These are phyloP conservation scores for Thinopyrum elongatum DNA, from an alignment of 176 grass and related monocot species.

Conservation along the genomic window DNA sequence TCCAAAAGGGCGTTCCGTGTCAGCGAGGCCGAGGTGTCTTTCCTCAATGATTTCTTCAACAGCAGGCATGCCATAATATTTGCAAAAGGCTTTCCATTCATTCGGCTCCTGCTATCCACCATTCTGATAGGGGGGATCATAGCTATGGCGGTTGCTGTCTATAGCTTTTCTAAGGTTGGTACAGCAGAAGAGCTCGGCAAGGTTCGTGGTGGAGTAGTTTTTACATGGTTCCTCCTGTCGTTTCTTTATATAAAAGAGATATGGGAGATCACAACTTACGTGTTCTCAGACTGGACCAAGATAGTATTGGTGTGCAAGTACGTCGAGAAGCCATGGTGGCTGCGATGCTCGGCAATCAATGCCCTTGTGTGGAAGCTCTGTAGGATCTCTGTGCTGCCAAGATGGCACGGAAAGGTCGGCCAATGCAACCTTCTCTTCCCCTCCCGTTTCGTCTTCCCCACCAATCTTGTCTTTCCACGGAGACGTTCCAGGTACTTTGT, in stretches of 20 bases:
- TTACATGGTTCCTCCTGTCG: background rate
- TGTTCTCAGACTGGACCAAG: constrained; percentile 37
- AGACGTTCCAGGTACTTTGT: too few species aligned
- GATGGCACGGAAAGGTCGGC: constrained; percentile 11
- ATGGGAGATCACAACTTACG: background rate
- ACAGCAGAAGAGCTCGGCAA: background rate
- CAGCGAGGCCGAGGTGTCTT: constrained; percentile 1
- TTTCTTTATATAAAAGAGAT: constrained; percentile 8
- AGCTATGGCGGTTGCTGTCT: background rate
- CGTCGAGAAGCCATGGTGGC: background rate
- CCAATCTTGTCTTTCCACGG: too few species aligned
- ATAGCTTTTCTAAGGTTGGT: background rate
- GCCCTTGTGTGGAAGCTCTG: background rate
- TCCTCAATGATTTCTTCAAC: constrained; percentile 24
- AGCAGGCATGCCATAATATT: background rate
- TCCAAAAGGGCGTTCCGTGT: background rate
- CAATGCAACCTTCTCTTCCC: constrained; percentile 19
- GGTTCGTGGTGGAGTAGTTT: background rate
- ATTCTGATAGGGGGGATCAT: background rate
- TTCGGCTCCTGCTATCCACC: background rate
- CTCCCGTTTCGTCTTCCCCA: accelerated
- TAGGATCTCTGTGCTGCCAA: background rate
- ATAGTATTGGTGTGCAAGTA: background rate
- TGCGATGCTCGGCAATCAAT: background rate
- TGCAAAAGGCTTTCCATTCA: background rate